Evolutionary conservation across 176 grass and related monocot genomes (phyloP).

Genomic region (Aegilops sharonensis): DNA sequence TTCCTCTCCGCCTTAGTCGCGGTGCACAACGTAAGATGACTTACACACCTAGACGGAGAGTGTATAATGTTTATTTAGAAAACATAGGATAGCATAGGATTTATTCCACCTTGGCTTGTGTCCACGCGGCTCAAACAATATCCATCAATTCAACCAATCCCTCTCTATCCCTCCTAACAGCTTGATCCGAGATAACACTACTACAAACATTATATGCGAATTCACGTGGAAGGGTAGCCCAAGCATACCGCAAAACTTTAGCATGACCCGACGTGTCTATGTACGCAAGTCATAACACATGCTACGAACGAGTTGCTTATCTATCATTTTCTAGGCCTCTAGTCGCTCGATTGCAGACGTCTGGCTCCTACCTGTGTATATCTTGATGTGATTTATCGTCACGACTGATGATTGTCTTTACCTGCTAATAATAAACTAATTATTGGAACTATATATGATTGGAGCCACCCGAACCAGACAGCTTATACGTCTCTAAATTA

Average conservation of each 20-base stretch:
- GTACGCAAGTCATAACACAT: neutral
- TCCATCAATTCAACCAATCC: no score
- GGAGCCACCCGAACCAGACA: constrained; percentile 18
- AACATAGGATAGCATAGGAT: no score
- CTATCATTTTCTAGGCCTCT: neutral
- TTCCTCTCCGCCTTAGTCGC: no score
- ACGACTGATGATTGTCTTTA: constrained; percentile 25
- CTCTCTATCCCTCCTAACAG: no score
- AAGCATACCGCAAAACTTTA: neutral
- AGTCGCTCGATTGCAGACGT: neutral
- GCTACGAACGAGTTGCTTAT: constrained; percentile 12
- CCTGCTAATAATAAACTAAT: neutral
- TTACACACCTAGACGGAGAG: no score
- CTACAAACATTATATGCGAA: neutral
- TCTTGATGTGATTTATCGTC: constrained; percentile 10
- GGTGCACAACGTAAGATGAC: no score
- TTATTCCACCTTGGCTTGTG: no score
- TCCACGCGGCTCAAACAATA: no score
- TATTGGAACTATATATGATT: constrained; percentile 1
- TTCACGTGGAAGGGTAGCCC: neutral
- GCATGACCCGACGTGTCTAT: neutral
- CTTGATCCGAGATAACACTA: no score
- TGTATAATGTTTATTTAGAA: no score
- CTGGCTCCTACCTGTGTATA: neutral
- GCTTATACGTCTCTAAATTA: constrained; percentile 25